These are phyloP conservation scores for Emmonsiellopsis sp. DNA, from an alignment of 2,329 filamentous ascomycete species.

Conservation along the genomic window DNA sequence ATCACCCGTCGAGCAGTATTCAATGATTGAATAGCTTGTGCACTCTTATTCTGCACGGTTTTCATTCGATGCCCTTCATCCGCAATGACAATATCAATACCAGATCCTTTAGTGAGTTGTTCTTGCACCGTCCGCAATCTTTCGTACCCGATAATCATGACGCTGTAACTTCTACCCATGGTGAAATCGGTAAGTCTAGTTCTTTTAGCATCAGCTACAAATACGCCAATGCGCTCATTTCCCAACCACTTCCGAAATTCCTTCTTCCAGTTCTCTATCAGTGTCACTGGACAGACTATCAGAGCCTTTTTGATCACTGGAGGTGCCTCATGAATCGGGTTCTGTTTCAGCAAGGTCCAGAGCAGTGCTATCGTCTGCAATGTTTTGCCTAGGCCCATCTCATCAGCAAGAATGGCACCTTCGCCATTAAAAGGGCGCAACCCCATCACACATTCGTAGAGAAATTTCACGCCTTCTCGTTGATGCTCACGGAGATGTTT, in stretches of 20 bases:
- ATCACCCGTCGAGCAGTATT: conserved; percentile 54
- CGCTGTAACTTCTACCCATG: conserved; percentile 55
- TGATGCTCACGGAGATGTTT: conserved; percentile 59
- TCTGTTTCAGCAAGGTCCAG: conserved; percentile 65
- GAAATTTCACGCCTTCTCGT: conserved; percentile 57
- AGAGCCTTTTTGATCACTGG: conserved; percentile 61
- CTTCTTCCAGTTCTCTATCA: conserved; percentile 64
- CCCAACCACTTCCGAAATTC: conserved; percentile 68
- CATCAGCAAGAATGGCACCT: conserved; percentile 63
- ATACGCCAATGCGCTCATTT: conserved; percentile 59
- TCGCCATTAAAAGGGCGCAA: conserved; percentile 56
- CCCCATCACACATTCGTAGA: conserved; percentile 70
- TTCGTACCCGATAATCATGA: conserved; percentile 68
- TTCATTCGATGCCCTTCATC: conserved; percentile 61
- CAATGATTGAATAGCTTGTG: conserved; percentile 54
- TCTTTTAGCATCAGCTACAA: conserved; percentile 52
- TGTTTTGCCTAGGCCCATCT: conserved; percentile 69
- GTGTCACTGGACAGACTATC: conserved; percentile 62
- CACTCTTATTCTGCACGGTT: conserved; percentile 59
- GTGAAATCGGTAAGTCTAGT: conserved; percentile 59
- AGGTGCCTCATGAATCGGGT: conserved; percentile 49
- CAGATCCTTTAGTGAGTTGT: conserved; percentile 51
- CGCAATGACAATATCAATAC: conserved; percentile 61
- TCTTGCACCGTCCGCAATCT: conserved; percentile 57
- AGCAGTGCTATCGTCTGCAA: conserved; percentile 61